Conservation (phyloP, 2,329 filamentous ascomycete species). For the Colletotrichum incanum region DNA sequence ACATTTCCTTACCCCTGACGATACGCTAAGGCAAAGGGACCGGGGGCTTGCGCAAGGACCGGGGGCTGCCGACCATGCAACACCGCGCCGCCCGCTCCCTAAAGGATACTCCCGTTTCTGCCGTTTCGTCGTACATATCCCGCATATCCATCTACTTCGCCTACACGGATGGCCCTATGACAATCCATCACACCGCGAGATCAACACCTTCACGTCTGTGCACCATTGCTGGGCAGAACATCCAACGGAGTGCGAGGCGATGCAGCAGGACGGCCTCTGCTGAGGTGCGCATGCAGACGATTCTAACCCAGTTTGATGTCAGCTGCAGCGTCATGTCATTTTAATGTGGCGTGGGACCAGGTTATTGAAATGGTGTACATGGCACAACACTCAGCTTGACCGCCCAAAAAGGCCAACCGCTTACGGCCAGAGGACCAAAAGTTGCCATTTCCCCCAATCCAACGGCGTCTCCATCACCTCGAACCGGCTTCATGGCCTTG, state of each 20-base stretch:
- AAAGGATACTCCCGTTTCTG: conserved; percentile 45
- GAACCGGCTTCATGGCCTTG: neutral
- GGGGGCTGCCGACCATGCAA: conserved; percentile 41
- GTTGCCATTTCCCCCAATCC: neutral
- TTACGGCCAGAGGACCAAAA: conserved; percentile 3
- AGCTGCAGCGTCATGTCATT: conserved; percentile 38
- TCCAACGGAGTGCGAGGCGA: conserved; percentile 17
- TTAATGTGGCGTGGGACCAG: conserved; percentile 19
- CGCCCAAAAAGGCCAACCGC: conserved; percentile 8
- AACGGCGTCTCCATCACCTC: neutral
- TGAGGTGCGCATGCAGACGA: conserved; percentile 13
- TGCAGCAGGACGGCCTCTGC: conserved; percentile 20
- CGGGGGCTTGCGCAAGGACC: conserved; percentile 38
- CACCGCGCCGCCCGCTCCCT: conserved; percentile 43
- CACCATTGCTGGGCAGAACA: conserved; percentile 6
- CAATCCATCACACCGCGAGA: conserved; percentile 29
- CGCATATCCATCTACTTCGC: conserved; percentile 38
- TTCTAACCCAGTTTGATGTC: conserved; percentile 34
- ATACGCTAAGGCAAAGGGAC: conserved; percentile 34
- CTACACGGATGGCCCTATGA: conserved; percentile 32
- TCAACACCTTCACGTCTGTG: conserved; percentile 20
- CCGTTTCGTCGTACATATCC: conserved; percentile 42
- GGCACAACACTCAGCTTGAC: conserved; percentile 32
- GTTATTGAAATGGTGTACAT: conserved; percentile 5
- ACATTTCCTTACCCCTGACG: conserved; percentile 12